phyloP scores from a whole-genome alignment of 2,329 filamentous ascomycete genomes.

The Aureobasidium leucospermi region DNA sequence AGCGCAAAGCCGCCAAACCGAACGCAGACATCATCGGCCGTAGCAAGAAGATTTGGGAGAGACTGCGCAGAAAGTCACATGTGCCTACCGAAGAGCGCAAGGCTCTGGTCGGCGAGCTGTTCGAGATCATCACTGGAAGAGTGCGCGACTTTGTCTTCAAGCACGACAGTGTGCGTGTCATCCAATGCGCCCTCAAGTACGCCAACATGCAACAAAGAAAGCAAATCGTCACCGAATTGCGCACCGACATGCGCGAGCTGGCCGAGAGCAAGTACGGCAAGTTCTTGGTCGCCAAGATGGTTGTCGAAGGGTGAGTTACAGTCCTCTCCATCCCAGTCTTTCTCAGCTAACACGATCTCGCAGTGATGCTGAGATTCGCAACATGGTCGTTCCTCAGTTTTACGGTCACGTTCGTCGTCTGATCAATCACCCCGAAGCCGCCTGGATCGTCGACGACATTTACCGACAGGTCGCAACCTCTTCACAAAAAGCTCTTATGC shows the following conservation, averaged over 20 bases:
- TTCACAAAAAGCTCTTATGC: slow-evolving; percentile 74
- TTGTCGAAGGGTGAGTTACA: slow-evolving; percentile 61
- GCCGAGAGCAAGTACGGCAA: slow-evolving; percentile 96
- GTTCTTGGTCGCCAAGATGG: slow-evolving; percentile 90
- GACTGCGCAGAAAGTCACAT: slow-evolving; percentile 84
- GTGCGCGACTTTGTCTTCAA: slow-evolving; percentile 97
- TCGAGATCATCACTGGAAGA: slow-evolving; percentile 80
- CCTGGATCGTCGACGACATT: slow-evolving; percentile 96
- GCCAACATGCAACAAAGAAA: slow-evolving; percentile 75
- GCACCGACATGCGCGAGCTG: slow-evolving; percentile 74
- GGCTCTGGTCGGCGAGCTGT: slow-evolving; percentile 80
- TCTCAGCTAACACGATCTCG: background rate
- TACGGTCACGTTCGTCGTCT: slow-evolving; percentile 87
- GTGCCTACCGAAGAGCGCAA: slow-evolving; percentile 85
- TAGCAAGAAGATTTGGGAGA: slow-evolving; percentile 96
- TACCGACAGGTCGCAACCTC: slow-evolving; percentile 83
- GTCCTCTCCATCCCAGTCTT: background rate
- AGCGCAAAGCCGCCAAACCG: slow-evolving; percentile 88
- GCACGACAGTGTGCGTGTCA: slow-evolving; percentile 92
- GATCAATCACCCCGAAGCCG: slow-evolving; percentile 92
- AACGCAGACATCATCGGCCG: slow-evolving; percentile 82
- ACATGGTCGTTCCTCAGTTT: slow-evolving; percentile 88
- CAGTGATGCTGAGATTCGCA: slow-evolving; percentile 73
- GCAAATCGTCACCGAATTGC: slow-evolving; percentile 78
- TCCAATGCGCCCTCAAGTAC: slow-evolving; percentile 97